Base-by-base conservation (phyloP, 2,329 filamentous ascomycete genomes). In the Aspergillus uvarum region DNA sequence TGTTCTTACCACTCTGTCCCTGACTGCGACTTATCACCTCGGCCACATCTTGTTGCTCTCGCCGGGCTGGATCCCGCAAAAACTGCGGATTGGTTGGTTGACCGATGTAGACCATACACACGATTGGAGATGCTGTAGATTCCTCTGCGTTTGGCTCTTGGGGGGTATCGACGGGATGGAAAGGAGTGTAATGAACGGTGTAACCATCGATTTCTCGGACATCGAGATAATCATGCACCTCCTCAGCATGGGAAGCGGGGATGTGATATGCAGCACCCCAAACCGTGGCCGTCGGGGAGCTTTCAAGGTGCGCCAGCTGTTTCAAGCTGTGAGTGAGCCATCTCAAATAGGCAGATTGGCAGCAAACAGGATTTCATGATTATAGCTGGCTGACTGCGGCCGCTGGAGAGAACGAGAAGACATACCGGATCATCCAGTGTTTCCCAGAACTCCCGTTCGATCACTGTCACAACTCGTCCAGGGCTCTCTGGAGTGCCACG, bases 141-240 rank as follows among this genome's bases (percentile, higher is more conserved):
- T 55, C 24, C 31, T 53, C 44, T 21, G 32, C 19, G 31, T 55
- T 57, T 26, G 59, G 53, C 29, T 19, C 55, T 14, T 59, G 51
- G 4, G 63, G 31, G 11, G 53, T 59, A 12, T 75, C 64, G 4
- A 85, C 82, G 6, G 89, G 87, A 68, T 93, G 82, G 75, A 98
- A 97, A 0, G 89, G 87, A 29, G 92, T 91, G 76, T 92, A 91
- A 77, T 97, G 93, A 66, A 96, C 96, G 56, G 88, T 91, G 78
- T 99, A 99, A 26, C 95, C 95, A 78, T 98, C 96, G 72, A 98
- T 96, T 77, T 99, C 95, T 50, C 95, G 89, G 65, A 97, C 94
- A 76, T 98, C 93, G 51, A 99, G 90, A 74, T 97, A 97, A 60
- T 88, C 84, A 67, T 91, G 89, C 4, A 97, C 94, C 78, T 94